Percentiles rank a stretch among this genome's conserved stretches.
These are phyloP conservation scores for Nothophaeocryptopus gaeumannii DNA, from an alignment of 2,329 filamentous ascomycete species.

Conservation along the genomic window DNA sequence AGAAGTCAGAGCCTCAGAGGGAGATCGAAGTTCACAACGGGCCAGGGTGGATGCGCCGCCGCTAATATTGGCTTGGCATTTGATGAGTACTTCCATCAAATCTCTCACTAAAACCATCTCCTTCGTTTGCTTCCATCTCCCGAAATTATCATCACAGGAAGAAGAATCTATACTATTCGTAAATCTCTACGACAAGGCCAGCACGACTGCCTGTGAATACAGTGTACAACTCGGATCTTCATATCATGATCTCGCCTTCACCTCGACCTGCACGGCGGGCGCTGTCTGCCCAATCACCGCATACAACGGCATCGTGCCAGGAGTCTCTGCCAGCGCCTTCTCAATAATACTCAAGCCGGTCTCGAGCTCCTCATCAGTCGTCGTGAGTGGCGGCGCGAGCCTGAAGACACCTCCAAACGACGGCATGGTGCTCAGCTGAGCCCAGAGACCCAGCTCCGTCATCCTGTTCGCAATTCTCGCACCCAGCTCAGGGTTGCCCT, in stretches of 20 bases:
- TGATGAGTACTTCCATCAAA: too few species aligned
- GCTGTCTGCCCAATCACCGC: neutral
- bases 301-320: constrained; percentile 37
- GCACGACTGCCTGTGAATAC: too few species aligned
- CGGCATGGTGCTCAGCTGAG: constrained; percentile 29
- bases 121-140: too few species aligned
- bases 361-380: constrained; percentile 35
- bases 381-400: constrained; percentile 31
- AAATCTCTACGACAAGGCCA: too few species aligned
- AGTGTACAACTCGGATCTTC: neutral
- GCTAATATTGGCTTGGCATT: too few species aligned
- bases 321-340: constrained; percentile 54
- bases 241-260: constrained; percentile 7
- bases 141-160: too few species aligned
- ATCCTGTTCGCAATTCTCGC: constrained; percentile 23
- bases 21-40: too few species aligned
- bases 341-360: constrained; percentile 57
- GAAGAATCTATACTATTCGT: too few species aligned
- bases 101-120: too few species aligned
- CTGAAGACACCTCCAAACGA: constrained; percentile 32
- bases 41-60: too few species aligned
- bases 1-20: too few species aligned
- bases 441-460: constrained; percentile 28
- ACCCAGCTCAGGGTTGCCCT: constrained; percentile 28
- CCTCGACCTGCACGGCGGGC: neutral